Percentiles rank a stretch among this genome's conserved stretches.
These are phyloP conservation scores for Capsella rubella DNA, from an alignment of 441 rosid genomes.

Conservation along the genomic window DNA sequence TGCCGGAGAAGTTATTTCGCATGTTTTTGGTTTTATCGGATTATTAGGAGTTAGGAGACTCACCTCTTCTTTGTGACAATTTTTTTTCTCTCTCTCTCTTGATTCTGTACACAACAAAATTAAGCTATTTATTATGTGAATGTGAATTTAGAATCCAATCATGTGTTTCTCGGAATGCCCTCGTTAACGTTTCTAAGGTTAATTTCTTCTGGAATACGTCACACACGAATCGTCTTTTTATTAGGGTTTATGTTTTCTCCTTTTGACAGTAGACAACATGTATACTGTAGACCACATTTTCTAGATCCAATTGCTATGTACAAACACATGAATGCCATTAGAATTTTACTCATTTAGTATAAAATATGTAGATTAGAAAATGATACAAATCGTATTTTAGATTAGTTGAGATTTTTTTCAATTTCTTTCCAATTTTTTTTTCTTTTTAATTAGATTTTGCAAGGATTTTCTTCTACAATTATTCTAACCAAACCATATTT, in stretches of 20 bases:
- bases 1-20: constrained; percentile 17
- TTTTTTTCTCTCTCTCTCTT: not conserved
- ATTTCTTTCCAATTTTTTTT: not conserved
- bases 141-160: not conserved
- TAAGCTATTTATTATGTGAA: not conserved
- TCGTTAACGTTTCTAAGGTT: not conserved
- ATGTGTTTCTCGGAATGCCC: not conserved
- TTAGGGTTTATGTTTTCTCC: not conserved
- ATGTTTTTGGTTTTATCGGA: constrained; percentile 21
- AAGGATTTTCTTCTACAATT: too few species aligned
- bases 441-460: not conserved
- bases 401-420: not conserved
- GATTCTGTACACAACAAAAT: not conserved
- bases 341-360: too few species aligned
- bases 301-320: too few species aligned
- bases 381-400: not conserved
- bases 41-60: constrained; percentile 21
- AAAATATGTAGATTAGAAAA: not conserved
- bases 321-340: too few species aligned
- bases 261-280: not conserved
- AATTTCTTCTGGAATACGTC: not conserved
- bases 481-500: too few species aligned
- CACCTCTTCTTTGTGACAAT: not conserved
- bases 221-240: not conserved
- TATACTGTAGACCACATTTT: not conserved